Evolutionary conservation across 495 filamentous ascomycete genomes (phyloP).

Genomic region (Podospora australis): DNA sequence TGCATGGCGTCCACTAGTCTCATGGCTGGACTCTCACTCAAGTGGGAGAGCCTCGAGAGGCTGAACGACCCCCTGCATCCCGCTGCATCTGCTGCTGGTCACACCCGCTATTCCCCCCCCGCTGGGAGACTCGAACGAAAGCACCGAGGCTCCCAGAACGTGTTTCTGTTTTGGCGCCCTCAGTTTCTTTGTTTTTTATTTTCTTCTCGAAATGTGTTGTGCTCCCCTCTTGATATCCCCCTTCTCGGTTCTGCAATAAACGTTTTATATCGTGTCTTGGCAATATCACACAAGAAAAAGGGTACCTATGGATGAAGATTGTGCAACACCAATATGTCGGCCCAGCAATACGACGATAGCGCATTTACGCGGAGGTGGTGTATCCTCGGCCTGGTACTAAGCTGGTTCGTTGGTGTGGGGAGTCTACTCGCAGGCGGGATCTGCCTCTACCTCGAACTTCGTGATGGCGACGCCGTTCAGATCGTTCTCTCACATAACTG

Average conservation of each 20-base stretch:
- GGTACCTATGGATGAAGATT: too few species aligned
- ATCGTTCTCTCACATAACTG: constrained; percentile 18
- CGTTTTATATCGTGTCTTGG: too few species aligned
- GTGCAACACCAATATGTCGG: too few species aligned
- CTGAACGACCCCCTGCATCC: constrained; percentile 9
- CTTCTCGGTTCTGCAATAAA: too few species aligned
- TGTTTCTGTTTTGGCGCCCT: neutral
- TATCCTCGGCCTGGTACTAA: constrained; percentile 13
- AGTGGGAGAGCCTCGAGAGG: constrained; percentile 4
- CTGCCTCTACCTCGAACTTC: constrained; percentile 12
- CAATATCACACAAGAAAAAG: too few species aligned
- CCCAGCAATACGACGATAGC: constrained; percentile 16
- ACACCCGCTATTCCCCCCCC: neutral
- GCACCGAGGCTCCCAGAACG: constrained; percentile 5
- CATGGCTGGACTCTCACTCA: neutral
- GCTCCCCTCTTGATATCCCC: neutral
- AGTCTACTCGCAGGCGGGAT: constrained; percentile 14
- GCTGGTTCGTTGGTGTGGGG: constrained; percentile 17
- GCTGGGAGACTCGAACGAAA: too few species aligned
- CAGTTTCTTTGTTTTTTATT: neutral
- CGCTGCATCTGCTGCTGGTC: too few species aligned
- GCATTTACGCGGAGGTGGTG: constrained; percentile 13
- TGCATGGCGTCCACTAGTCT: constrained; percentile 7
- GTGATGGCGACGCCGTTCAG: constrained; percentile 8
- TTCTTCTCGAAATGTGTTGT: neutral